A percentile compares a stretch with the other conserved stretches of the same genome.
Conservation (phyloP, 1,284 basidiomycete genomes). For the Albatrellus sp. region DNA sequence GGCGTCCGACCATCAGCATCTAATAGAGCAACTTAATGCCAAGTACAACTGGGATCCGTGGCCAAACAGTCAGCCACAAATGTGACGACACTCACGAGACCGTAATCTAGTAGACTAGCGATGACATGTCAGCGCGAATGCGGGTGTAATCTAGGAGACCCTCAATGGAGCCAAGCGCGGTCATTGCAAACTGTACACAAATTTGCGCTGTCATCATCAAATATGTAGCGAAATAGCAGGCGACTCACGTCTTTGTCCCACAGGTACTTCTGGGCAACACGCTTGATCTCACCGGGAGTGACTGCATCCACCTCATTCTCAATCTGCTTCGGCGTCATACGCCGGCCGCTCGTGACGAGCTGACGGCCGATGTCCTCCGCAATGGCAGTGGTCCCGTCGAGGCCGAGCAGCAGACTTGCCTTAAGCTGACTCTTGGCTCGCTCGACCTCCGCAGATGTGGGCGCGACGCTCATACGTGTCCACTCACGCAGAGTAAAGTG, state of each 20-base stretch:
- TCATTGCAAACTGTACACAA: conserved; percentile 56
- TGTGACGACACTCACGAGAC: not conserved
- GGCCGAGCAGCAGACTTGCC: conserved; percentile 79
- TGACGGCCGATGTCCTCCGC: conserved; percentile 98
- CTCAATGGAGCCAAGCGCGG: conserved; percentile 78
- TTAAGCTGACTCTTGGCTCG: conserved; percentile 97
- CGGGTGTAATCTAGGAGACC: conserved; percentile 82
- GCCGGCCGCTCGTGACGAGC: conserved; percentile 85
- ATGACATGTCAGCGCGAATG: conserved; percentile 72
- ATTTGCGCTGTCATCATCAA: conserved; percentile 6
- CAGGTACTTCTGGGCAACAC: conserved; percentile 91
- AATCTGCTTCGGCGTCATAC: conserved; percentile 88
- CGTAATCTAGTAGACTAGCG: conserved; percentile 48
- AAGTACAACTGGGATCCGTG: too few relatives aligned
- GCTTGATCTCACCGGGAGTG: conserved; percentile 81
- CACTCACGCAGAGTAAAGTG: conserved; percentile 97
- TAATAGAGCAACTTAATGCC: too few relatives aligned
- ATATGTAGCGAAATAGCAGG: conserved; percentile 1
- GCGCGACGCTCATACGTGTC: conserved; percentile 89
- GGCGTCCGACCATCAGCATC: too few relatives aligned
- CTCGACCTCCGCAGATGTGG: conserved; percentile 83
- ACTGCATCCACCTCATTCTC: conserved; percentile 90
- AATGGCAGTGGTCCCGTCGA: conserved; percentile 93
- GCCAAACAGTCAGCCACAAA: not conserved
- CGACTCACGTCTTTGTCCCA: conserved; percentile 88